These are phyloP conservation scores for Danielozyma ontarioensis DNA, from an alignment of 805 yeast genomes.

Conservation along the genomic window DNA sequence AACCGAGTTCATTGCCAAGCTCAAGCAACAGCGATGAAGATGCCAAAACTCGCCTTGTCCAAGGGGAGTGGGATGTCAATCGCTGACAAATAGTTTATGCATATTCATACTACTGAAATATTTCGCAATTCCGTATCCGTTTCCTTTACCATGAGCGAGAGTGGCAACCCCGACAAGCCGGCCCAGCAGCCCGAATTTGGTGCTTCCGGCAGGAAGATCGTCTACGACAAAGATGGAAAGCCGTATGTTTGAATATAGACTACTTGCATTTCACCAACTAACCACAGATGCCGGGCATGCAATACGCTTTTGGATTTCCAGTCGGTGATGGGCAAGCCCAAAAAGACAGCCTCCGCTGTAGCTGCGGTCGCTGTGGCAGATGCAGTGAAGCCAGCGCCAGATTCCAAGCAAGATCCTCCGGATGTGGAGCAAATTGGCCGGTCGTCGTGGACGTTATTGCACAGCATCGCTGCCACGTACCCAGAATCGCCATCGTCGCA, in stretches of 20 bases:
- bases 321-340: slow-evolving; percentile 37
- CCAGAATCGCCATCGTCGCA: slow-evolving; percentile 60
- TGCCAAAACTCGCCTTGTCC: no score
- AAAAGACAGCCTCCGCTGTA: slow-evolving; percentile 2
- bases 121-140: no score
- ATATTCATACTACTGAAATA: background rate
- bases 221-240: slow-evolving; percentile 85
- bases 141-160: no score
- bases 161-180: no score
- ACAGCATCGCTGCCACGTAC: slow-evolving; percentile 83
- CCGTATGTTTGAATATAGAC: slow-evolving; percentile 55
- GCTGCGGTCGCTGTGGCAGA: slow-evolving; percentile 1
- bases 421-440: slow-evolving; percentile 78
- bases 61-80: no score
- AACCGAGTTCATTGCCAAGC: slow-evolving; percentile 5
- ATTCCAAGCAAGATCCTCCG: slow-evolving; percentile 67
- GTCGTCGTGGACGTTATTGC: slow-evolving; percentile 89
- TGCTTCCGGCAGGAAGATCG: slow-evolving; percentile 58
- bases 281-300: slow-evolving; percentile 75
- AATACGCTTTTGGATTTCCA: slow-evolving; percentile 78
- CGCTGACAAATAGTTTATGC: no score
- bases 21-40: slow-evolving; percentile 2
- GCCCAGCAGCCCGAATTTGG: slow-evolving; percentile 50
- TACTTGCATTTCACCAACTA: slow-evolving; percentile 3
- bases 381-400: slow-evolving; percentile 10